Conservation (phyloP, 1,139 yeast species). For the Nakaseomyces nivariensis region DNA sequence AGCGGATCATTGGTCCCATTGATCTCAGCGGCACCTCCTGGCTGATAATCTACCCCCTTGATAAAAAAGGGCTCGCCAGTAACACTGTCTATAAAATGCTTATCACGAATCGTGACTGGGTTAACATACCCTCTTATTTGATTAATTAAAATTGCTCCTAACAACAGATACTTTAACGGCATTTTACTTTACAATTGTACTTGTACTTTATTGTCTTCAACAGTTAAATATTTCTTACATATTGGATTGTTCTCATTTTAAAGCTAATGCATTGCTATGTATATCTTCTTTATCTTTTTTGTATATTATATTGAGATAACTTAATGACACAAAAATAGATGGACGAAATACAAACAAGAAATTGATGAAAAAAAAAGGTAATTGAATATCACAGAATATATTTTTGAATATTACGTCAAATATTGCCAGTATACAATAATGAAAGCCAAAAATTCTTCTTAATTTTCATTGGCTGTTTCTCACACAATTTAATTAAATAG, state of each 20-base stretch:
- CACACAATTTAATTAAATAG: no score
- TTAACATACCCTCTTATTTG: conserved; percentile 29
- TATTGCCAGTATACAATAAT: no score
- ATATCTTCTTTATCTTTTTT: no score
- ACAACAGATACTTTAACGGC: neutral
- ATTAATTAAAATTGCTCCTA: neutral
- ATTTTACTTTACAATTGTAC: no score
- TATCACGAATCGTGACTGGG: conserved; percentile 55
- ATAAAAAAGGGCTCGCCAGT: conserved; percentile 72
- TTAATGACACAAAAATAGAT: neutral
- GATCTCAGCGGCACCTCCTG: conserved; percentile 73
- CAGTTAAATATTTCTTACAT: no score
- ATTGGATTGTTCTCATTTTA: no score
- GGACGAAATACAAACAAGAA: no score
- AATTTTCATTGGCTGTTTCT: neutral
- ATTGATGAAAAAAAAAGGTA: no score
- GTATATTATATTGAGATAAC: no score
- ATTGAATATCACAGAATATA: neutral
- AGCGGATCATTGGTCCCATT: conserved; percentile 48
- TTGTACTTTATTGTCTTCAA: no score
- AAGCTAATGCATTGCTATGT: neutral
- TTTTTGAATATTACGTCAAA: no score
- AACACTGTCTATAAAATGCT: conserved; percentile 66
- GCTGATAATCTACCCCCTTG: conserved; percentile 79
- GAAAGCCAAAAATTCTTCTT: neutral